Evolutionary conservation across 768 basidiomycete species (phyloP), one percentile per base, ranked within the genome.

Genomic region (Ramaria sp.): DNA sequence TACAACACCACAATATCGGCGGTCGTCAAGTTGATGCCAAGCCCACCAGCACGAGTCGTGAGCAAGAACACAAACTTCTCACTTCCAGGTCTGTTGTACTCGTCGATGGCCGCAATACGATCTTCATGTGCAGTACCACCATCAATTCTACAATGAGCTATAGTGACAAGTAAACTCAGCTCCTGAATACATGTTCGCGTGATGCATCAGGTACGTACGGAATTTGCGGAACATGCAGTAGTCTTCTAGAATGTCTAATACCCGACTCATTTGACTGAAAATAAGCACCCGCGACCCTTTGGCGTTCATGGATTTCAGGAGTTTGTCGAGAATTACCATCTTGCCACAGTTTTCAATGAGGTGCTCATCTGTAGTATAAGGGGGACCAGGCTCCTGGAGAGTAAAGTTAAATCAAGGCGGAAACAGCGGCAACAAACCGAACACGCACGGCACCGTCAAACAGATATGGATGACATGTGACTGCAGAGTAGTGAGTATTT

Each of bases 191-290:
- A 20, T 22, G 7, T 20, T 37, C 34, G 33, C 31, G 3, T 15
- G 52, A 7, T 5, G 74, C 34, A 22, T 20, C 30, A 15, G 9
- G 13, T 38, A 70, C 91, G 52, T 64, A 96, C 95, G 84, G 71
- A 88, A 94, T 56, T 73, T 72, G 47, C 94, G 75, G 75, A 97
- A 99, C 59, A 95, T 74, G 69, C 93, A 97, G 69, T 94, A 98
- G 66, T 98, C 95, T 67, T 98, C 95, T 46, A 99, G 70, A 58
- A 99, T 98, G 69, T 99, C 96, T 50, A 97, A 77, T 58, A 98
- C 89, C n/a, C 96, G 86, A 71, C 91, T 94, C 96, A 99, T 98
- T 70, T 98, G 96, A 64, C 91, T 95, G 75, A 99, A 99, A 59
- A 99, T 96, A 62, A 97, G 80, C 3, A 93, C 89, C 7, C 95